These are phyloP conservation scores for Heterobasidion parviporum DNA, from an alignment of 1,284 basidiomycete genomes.

Conservation along the genomic window DNA sequence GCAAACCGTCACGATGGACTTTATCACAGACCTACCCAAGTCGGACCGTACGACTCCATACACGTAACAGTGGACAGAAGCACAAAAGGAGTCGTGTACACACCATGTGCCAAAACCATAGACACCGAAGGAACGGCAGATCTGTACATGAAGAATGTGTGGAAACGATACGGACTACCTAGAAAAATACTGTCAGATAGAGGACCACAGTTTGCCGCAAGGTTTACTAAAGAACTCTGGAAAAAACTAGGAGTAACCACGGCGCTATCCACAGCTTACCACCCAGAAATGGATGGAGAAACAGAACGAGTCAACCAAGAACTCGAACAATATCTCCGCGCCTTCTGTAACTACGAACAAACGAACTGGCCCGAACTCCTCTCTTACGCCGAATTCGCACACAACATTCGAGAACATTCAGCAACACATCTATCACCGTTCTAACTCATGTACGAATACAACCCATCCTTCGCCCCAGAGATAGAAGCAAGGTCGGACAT, in stretches of 20 bases:
- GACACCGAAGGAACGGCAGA: not conserved
- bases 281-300: constrained; percentile 5
- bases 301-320: constrained; percentile 10
- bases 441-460: too few species aligned
- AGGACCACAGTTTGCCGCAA: not conserved
- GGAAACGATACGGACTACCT: not conserved
- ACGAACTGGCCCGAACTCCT: constrained; percentile 7
- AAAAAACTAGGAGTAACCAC: not conserved
- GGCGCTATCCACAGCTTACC: constrained; percentile 7
- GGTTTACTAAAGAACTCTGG: not conserved
- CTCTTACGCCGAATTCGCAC: constrained; percentile 2
- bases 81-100: not conserved
- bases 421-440: not conserved
- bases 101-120: constrained; percentile 6
- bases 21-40: not conserved
- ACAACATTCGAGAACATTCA: constrained; percentile 1
- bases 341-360: constrained; percentile 5
- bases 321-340: constrained; percentile 4
- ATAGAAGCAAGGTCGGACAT: too few species aligned
- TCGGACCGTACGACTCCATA: not conserved
- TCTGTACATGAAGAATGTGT: not conserved
- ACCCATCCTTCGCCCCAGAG: too few species aligned
- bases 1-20: not conserved
- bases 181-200: not conserved
- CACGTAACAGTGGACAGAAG: not conserved